Evolutionary conservation across 257 asterid species (phyloP).

Genomic region (Solanum gandarillasii): DNA sequence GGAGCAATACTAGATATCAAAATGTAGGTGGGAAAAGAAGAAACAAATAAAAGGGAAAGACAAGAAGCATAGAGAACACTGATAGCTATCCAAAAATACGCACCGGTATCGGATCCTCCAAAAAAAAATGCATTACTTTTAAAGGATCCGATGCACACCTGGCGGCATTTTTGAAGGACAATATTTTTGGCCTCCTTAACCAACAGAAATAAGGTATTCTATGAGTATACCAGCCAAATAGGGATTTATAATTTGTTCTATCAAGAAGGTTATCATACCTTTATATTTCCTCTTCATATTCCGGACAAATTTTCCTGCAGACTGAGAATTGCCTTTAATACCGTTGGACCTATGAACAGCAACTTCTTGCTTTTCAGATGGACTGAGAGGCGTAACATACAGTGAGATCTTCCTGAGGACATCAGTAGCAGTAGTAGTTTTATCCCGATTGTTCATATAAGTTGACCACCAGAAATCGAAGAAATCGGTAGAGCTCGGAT

Average conservation of each 20-base stretch:
- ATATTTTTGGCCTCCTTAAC: neutral
- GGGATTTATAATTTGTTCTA: neutral
- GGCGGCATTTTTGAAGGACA: neutral
- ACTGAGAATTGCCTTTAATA: neutral
- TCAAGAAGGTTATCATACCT: neutral
- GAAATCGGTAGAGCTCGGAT: neutral
- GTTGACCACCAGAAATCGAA: slow-evolving; percentile 9
- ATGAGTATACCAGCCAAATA: neutral
- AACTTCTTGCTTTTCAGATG: neutral
- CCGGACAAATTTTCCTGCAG: neutral
- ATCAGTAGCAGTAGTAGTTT: neutral
- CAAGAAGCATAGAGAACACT: neutral
- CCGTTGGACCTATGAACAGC: neutral
- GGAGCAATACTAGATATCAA: neutral
- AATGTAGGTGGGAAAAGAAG: neutral
- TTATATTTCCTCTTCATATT: neutral
- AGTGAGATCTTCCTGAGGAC: slow-evolving; percentile 1
- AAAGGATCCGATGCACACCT: neutral
- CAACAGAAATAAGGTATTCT: neutral
- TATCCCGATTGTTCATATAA: neutral
- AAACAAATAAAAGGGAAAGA: neutral
- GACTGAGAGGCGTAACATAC: neutral
- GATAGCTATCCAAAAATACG: neutral
- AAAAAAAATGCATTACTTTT: neutral
- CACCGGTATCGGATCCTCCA: neutral